Evolutionary conservation across 176 grass and related monocot genomes (phyloP).

Genomic region (Carex kokanica): DNA sequence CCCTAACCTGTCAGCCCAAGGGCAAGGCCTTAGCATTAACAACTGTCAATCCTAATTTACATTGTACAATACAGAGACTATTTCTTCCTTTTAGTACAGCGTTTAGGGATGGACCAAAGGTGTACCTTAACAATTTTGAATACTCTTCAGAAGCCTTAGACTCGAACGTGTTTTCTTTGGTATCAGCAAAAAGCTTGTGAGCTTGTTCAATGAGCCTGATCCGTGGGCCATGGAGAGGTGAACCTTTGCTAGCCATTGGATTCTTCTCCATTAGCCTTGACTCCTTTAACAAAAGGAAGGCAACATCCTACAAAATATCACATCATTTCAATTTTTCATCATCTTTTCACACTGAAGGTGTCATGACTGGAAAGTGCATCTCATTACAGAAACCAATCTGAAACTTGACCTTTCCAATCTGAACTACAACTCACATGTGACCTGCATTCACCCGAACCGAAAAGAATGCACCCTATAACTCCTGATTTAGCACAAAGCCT

Average conservation of each 20-base stretch:
- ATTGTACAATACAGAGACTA: neutral
- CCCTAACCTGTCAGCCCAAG: neutral
- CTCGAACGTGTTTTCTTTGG: constrained; percentile 90
- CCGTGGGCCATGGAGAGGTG: constrained; percentile 74
- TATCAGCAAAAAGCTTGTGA: constrained; percentile 81
- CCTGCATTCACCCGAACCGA: neutral
- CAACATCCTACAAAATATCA: constrained; percentile 67
- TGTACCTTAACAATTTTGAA: constrained; percentile 79
- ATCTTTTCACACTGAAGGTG: neutral
- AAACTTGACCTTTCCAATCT: neutral
- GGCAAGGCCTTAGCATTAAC: neutral
- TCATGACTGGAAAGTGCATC: neutral
- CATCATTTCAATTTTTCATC: neutral
- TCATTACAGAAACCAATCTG: neutral
- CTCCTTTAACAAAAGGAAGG: constrained; percentile 94
- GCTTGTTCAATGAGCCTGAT: constrained; percentile 81
- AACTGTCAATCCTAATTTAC: neutral
- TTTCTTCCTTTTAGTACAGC: neutral
- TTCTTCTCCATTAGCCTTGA: constrained; percentile 85
- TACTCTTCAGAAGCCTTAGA: constrained; percentile 89
- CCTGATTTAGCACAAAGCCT: neutral
- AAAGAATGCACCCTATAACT: neutral
- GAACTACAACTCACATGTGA: neutral
- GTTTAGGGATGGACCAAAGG: neutral
- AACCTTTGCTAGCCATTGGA: constrained; percentile 87